phyloP scores from a whole-genome alignment of 176 grass and related monocot species.

The Secale cereale region DNA sequence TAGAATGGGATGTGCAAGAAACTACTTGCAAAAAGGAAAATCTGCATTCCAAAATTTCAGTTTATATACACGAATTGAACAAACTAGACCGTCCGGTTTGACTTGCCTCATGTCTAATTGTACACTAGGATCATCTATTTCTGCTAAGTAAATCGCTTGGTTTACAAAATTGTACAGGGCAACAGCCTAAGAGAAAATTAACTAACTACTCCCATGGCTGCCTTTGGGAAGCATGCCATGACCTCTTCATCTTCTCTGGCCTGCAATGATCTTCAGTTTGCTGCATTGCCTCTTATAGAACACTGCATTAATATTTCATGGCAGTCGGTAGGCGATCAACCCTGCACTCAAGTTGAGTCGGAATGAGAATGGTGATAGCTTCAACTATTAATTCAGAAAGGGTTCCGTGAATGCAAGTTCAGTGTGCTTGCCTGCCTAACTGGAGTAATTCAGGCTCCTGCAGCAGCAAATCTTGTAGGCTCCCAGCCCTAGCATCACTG shows the following conservation, averaged over 20 bases:
- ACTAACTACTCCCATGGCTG: background rate
- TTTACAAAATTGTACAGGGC: slow-evolving; percentile 25
- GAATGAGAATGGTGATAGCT: slow-evolving; percentile 12
- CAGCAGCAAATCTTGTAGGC: slow-evolving; percentile 78
- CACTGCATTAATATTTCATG: background rate
- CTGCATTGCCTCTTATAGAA: background rate
- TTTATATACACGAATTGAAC: background rate
- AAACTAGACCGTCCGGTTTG: background rate
- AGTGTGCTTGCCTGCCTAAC: slow-evolving; percentile 53
- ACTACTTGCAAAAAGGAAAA: background rate
- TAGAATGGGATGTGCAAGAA: background rate
- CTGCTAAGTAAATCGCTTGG: background rate
- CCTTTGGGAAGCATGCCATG: background rate
- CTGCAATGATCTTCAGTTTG: background rate
- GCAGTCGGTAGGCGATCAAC: slow-evolving; percentile 45
- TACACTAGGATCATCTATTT: background rate
- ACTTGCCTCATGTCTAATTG: background rate
- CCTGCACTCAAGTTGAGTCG: slow-evolving; percentile 37
- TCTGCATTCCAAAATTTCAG: background rate
- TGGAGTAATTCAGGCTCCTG: slow-evolving; percentile 74
- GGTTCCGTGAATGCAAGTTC: background rate
- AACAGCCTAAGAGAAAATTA: background rate
- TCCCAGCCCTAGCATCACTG: slow-evolving; percentile 39
- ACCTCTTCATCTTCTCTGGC: background rate
- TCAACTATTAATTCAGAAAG: slow-evolving; percentile 2